A percentile compares a stretch with the other conserved stretches of the same genome.
These are phyloP conservation scores for Sclerotinia borealis DNA, from an alignment of 2,329 filamentous ascomycete genomes.

Conservation along the genomic window DNA sequence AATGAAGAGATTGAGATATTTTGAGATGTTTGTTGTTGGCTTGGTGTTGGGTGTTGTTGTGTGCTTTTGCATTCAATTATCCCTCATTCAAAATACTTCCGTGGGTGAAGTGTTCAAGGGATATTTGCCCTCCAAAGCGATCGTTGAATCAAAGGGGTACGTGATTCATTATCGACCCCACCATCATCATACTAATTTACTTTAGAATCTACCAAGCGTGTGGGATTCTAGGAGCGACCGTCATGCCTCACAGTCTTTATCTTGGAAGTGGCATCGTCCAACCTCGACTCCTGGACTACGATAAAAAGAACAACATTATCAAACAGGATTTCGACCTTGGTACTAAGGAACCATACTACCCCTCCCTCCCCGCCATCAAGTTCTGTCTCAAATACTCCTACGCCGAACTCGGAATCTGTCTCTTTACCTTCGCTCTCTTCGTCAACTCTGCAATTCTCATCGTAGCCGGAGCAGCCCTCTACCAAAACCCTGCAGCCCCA, in stretches of 20 bases:
- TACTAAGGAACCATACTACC: conserved; percentile 56
- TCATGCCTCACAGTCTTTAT: conserved; percentile 65
- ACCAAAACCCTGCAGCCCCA: conserved; percentile 48
- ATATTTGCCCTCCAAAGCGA: conserved; percentile 54
- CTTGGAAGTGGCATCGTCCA: conserved; percentile 66
- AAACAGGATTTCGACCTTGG: conserved; percentile 26
- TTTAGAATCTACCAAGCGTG: conserved; percentile 59
- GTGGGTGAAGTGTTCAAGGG: conserved; percentile 57
- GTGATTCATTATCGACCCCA: conserved; percentile 9
- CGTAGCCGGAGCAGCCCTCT: conserved; percentile 72
- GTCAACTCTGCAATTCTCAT: conserved; percentile 80
- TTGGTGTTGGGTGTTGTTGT: conserved; percentile 63
- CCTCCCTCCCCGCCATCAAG: conserved; percentile 65
- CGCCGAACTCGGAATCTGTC: conserved; percentile 61
- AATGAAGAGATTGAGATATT: conserved; percentile 54
- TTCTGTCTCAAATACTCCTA: conserved; percentile 70
- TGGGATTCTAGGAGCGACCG: conserved; percentile 70
- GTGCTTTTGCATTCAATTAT: conserved; percentile 66
- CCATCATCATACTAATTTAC: conserved; percentile 17
- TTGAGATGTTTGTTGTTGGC: conserved; percentile 57
- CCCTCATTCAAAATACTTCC: conserved; percentile 49
- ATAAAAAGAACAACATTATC: conserved; percentile 48
- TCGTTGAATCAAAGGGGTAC: conserved; percentile 52
- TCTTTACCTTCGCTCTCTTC: conserved; percentile 79
- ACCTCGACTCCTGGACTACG: conserved; percentile 58